Evolutionary conservation across 1,284 basidiomycete species (phyloP).

Genomic region (Puccinia coronata): DNA sequence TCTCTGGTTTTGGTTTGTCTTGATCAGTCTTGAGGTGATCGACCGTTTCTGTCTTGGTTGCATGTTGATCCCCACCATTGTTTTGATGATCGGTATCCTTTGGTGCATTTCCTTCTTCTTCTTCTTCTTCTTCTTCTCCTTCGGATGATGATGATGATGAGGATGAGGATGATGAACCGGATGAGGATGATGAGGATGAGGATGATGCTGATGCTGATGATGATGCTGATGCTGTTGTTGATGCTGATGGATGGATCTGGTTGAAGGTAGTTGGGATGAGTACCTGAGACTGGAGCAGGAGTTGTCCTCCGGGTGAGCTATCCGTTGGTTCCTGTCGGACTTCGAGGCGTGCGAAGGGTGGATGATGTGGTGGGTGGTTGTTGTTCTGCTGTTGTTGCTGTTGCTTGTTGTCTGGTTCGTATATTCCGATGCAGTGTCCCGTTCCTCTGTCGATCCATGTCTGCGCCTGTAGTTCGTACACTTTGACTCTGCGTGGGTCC

Average conservation of each 20-base stretch:
- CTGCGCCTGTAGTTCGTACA: slow-evolving; percentile 84
- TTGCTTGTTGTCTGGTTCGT: slow-evolving; percentile 22
- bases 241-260: neutral
- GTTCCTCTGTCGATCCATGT: slow-evolving; percentile 92
- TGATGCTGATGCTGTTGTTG: no score
- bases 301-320: slow-evolving; percentile 21
- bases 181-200: slow-evolving; percentile 45
- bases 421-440: slow-evolving; percentile 85
- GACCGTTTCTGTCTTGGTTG: no score
- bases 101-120: neutral
- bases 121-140: slow-evolving; percentile 26
- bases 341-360: slow-evolving; percentile 32
- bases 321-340: slow-evolving; percentile 44
- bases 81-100: slow-evolving; percentile 17
- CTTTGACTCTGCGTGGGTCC: slow-evolving; percentile 63
- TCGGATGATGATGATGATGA: slow-evolving; percentile 32
- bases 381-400: neutral
- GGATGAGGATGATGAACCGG: slow-evolving; percentile 34
- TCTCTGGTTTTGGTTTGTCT: neutral
- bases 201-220: no score
- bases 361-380: no score
- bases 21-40: no score
- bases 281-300: slow-evolving; percentile 41
- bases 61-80: no score
- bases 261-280: slow-evolving; percentile 29